Evolutionary conservation across 2,329 filamentous ascomycete genomes (phyloP).

Genomic region (Aureobasidium namibiae): DNA sequence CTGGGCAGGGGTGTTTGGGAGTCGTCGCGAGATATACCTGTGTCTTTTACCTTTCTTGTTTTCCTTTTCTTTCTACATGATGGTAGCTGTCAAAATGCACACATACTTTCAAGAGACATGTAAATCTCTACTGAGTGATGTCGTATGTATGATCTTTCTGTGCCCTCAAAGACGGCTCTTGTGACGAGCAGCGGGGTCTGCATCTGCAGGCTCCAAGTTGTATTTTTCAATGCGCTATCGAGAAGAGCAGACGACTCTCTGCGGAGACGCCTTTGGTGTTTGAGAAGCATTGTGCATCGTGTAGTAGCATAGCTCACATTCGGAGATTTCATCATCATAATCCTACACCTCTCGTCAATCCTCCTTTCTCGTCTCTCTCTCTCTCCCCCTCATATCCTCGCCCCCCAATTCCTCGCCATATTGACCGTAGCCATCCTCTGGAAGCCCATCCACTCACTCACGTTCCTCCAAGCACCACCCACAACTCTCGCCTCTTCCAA

Average conservation of each 20-base stretch:
- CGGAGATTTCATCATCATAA: neutral
- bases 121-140: too few species aligned
- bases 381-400: slow-evolving; percentile 56
- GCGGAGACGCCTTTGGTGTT: too few species aligned
- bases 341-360: neutral
- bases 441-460: slow-evolving; percentile 75
- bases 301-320: too few species aligned
- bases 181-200: too few species aligned
- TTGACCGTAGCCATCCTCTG: slow-evolving; percentile 71
- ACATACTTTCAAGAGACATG: too few species aligned
- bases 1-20: neutral
- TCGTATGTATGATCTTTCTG: too few species aligned
- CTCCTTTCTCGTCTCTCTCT: neutral
- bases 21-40: neutral
- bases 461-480: slow-evolving; percentile 52
- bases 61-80: neutral
- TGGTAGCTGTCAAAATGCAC: too few species aligned
- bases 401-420: slow-evolving; percentile 76
- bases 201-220: too few species aligned
- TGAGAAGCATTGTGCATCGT: too few species aligned
- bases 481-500: slow-evolving; percentile 60
- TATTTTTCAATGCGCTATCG: too few species aligned
- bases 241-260: too few species aligned
- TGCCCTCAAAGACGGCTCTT: too few species aligned
- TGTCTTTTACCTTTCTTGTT: neutral